These are phyloP conservation scores for Conringia planisiliqua DNA, from an alignment of 345 rosid species.

Conservation along the genomic window DNA sequence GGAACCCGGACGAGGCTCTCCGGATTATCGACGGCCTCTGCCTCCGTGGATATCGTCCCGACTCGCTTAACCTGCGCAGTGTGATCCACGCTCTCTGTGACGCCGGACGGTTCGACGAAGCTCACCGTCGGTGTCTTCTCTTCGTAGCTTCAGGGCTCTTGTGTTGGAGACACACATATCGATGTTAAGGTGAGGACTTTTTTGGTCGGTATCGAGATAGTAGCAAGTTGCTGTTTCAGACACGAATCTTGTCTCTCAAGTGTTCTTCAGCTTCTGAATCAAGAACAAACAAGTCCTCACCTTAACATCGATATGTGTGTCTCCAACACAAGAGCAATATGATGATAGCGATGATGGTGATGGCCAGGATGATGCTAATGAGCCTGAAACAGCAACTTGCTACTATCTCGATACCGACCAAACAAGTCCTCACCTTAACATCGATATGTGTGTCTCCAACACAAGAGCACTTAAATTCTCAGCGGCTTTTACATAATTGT, in stretches of 20 bases:
- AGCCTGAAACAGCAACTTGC: slow-evolving; percentile 25
- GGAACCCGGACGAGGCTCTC: slow-evolving; percentile 51
- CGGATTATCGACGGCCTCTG: slow-evolving; percentile 45
- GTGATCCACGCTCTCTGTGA: slow-evolving; percentile 72
- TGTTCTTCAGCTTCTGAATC: slow-evolving; percentile 20
- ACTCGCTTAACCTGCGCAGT: slow-evolving; percentile 61
- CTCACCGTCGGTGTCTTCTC: slow-evolving; percentile 52
- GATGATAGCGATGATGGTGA: too few relatives aligned
- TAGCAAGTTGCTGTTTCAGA: slow-evolving; percentile 27
- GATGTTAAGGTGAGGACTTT: slow-evolving; percentile 16
- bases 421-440: slow-evolving; percentile 18
- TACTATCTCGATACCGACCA: slow-evolving; percentile 24
- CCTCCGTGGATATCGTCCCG: slow-evolving; percentile 52
- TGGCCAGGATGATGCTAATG: too few relatives aligned
- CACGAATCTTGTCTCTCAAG: slow-evolving; percentile 10
- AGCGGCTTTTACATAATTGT: too few relatives aligned
- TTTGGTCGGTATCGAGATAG: slow-evolving; percentile 23
- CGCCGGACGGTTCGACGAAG: slow-evolving; percentile 55
- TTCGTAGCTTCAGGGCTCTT: slow-evolving; percentile 42
- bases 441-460: slow-evolving; percentile 16
- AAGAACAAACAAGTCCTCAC: slow-evolving; percentile 23
- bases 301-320: slow-evolving; percentile 10
- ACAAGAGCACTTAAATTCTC: too few relatives aligned
- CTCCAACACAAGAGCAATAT: slow-evolving; percentile 31
- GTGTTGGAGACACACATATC: slow-evolving; percentile 20